phyloP scores from a whole-genome alignment of 2,329 filamentous ascomycete species.

The Trichoderma sp. region DNA sequence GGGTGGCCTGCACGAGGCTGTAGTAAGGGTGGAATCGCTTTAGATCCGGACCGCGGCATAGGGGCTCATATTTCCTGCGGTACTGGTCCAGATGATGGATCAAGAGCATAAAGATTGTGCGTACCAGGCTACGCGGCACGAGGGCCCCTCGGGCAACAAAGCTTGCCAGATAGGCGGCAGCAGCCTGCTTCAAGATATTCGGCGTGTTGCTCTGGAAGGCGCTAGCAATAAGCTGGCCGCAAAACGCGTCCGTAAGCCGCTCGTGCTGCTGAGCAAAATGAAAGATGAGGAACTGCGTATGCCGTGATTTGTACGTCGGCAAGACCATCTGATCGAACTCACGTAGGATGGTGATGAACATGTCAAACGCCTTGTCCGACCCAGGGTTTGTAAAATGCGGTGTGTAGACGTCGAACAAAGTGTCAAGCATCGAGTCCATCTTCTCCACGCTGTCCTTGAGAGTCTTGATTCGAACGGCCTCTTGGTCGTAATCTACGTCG shows the following conservation, averaged over 20 bases:
- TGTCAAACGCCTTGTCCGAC: constrained; percentile 64
- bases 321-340: constrained; percentile 88
- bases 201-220: constrained; percentile 61
- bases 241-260: constrained; percentile 76
- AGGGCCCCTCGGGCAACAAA: constrained; percentile 89
- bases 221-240: constrained; percentile 61
- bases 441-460: constrained; percentile 83
- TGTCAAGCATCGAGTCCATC: constrained; percentile 84
- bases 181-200: constrained; percentile 73
- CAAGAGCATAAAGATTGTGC: constrained; percentile 76
- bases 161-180: constrained; percentile 88
- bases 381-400: constrained; percentile 67
- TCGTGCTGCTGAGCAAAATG: constrained; percentile 86
- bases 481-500: constrained; percentile 63
- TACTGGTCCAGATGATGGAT: constrained; percentile 73
- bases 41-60: constrained; percentile 80
- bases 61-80: constrained; percentile 66
- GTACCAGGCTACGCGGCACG: constrained; percentile 72
- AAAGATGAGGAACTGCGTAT: constrained; percentile 94
- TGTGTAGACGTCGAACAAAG: constrained; percentile 80
- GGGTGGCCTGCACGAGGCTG: constrained; percentile 77
- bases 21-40: constrained; percentile 83
- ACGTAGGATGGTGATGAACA: constrained; percentile 74
- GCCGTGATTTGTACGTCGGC: constrained; percentile 84
- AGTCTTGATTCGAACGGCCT: constrained; percentile 61